These are phyloP conservation scores for Perilla frutescens DNA, from an alignment of 257 asterid genomes.

Conservation along the genomic window DNA sequence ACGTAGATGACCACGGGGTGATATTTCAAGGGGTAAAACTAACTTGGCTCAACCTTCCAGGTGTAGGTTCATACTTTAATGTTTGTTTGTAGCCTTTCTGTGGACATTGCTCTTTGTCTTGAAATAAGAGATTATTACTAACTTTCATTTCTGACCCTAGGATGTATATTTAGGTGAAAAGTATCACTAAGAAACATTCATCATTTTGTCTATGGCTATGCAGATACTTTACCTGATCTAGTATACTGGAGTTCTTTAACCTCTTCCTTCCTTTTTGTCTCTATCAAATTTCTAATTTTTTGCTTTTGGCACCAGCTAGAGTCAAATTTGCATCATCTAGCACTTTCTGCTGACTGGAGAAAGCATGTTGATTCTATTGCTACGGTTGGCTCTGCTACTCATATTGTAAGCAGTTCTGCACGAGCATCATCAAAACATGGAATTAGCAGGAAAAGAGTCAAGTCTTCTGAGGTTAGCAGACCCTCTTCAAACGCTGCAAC, in stretches of 20 bases:
- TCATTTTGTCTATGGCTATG: constrained; percentile 1
- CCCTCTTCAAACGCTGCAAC: constrained; percentile 64
- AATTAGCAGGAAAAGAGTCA: constrained; percentile 60
- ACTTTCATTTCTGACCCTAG: constrained; percentile 3
- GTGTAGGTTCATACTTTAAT: constrained; percentile 1
- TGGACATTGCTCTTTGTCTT: constrained; percentile 2
- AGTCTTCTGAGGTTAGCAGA: constrained; percentile 48
- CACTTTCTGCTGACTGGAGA: constrained; percentile 83
- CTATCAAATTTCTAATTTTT: not conserved
- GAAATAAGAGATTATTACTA: not conserved
- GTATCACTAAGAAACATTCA: constrained; percentile 8
- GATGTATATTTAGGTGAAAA: constrained; percentile 6
- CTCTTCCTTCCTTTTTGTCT: not conserved
- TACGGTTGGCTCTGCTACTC: constrained; percentile 81
- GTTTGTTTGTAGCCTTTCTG: not conserved
- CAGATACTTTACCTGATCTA: constrained; percentile 12
- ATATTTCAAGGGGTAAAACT: not conserved
- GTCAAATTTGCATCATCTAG: constrained; percentile 77
- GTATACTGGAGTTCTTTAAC: not conserved
- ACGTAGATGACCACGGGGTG: not conserved
- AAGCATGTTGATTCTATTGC: constrained; percentile 82
- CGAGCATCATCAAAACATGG: constrained; percentile 70
- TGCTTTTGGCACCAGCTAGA: constrained; percentile 68
- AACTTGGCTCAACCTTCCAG: not conserved
- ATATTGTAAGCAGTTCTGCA: constrained; percentile 56